Evolutionary conservation across 1,139 yeast species (phyloP), one percentile per base, ranked within the genome.

Genomic region (Taphrina betulina): DNA sequence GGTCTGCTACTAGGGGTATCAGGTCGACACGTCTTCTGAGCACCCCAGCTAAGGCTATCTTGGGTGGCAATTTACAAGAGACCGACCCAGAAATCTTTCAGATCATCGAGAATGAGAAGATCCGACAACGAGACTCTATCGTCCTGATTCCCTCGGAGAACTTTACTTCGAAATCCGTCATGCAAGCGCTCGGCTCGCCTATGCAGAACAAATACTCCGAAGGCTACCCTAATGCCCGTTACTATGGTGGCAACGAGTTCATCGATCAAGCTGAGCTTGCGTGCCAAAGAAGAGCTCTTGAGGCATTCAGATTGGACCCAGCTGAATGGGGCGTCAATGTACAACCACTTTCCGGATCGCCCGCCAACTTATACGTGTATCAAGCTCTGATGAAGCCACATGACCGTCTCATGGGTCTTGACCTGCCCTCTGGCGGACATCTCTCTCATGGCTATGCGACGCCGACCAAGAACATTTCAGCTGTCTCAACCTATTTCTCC

Each of bases 381-480:
- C 94, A 88, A 71, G 96, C 59, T 8, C 38, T 57, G 19, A 57
- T 57, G 59, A 52, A 48, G 38, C 59, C 59, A 12, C 59, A 57
- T 42, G 57, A 53, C 29, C 59, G 59, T 20, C 53, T 57, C 17
- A 57, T 57, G 59, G 59, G 59, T 10, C 54, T 57, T 19, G 59
- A 57, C 35, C 23, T 96, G 58, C 76, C 59, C 5, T 97, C 90
- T 68, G 97, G 98, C 68, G 97, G 98, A 66, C 97, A 92, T 72
- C 80, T 92, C 72, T 86, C 95, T 54, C 98, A 92, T 74, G 98
- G 98, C 69, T 92, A 92, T 77, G 97, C 92, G 74, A 92, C 97
- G 60, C 95, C 88, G 67, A 77, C 87, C 67, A 86, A 95, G 77
- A 90, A 89, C 77, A 92, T 92, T 71, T 87, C 96, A 64, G 95